Evolutionary conservation across 164 flowering plant species (phyloP), one percentile per base, ranked within the genome.

Genomic region (Berberis thunbergii): DNA sequence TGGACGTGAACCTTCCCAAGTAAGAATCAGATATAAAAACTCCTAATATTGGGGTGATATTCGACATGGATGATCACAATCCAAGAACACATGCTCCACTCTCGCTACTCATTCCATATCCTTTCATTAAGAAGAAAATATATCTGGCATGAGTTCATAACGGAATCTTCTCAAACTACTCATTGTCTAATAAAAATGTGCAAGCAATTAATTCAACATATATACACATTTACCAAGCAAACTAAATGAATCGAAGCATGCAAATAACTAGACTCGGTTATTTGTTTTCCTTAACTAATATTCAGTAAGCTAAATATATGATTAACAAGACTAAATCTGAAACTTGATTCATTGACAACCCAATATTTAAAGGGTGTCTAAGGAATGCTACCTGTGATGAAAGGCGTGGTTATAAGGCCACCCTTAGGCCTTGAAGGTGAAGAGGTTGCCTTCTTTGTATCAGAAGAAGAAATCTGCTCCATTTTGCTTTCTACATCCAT

Each of bases 11-110:
- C 2, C 89, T 83, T 66, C 96, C 92, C 64, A 86, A 72, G 65
- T 64, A 84, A 9, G 89, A 78, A 82, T 88, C 96, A 44, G 91
- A 76, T 62, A 88, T 54, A 65, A 86, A 86, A 54, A 92, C 96
- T 3, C 88, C 91, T 38, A 88, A 1, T 41, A 83, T 39, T 2
- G 96, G 86, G 58, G 64, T 49, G 83, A 80, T 79, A 76, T 83
- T 80, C 41, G 83, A 69, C 2, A 83, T 77, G 2, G 88, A 88
- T 4, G 74, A 55, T 88, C 86, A 86, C 13, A 74, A 66, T 69
- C 67, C 78, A 43, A 88, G 56, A 38, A 83, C n/a, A 43, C 73
- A 81, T 2, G 83, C 66, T 0, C 80, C 89, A 61, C 50, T 72
- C 2, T 81, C 75, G 1, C 73, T 48, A 0, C 77, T 68, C 69